Conservation (phyloP, 2,329 filamentous ascomycete species). For the Ceratocystis albifundus region DNA sequence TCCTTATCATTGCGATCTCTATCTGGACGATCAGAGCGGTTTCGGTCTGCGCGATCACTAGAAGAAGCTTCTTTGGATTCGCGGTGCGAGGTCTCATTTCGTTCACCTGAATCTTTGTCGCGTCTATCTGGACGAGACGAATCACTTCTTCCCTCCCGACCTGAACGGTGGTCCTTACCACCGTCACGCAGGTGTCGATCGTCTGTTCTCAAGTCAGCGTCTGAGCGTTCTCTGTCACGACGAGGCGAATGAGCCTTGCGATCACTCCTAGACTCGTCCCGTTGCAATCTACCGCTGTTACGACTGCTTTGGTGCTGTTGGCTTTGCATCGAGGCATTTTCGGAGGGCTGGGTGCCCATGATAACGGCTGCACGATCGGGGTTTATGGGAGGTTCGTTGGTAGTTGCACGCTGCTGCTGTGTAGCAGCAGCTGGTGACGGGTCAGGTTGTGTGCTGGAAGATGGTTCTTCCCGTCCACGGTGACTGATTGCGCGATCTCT, state of each 20-base stretch:
- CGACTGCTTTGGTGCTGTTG: not conserved
- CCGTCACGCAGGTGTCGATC: constrained; percentile 20
- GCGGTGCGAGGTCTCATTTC: constrained; percentile 28
- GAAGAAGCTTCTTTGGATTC: constrained; percentile 22
- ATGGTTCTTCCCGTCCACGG: constrained; percentile 25
- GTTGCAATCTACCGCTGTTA: constrained; percentile 1
- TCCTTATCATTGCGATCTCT: constrained; percentile 15
- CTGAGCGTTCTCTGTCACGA: constrained; percentile 12
- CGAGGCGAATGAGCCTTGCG: constrained; percentile 19
- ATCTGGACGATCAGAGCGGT: not conserved
- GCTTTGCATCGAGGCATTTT: not conserved
- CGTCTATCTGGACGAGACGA: constrained; percentile 42
- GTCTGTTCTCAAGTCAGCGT: constrained; percentile 11
- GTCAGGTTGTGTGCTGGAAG: constrained; percentile 13
- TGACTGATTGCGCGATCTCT: constrained; percentile 26
- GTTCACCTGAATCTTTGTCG: constrained; percentile 28
- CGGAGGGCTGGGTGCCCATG: constrained; percentile 24
- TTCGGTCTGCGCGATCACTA: not conserved
- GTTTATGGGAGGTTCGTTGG: constrained; percentile 41
- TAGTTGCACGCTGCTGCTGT: constrained; percentile 26
- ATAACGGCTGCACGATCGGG: constrained; percentile 45
- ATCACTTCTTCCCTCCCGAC: constrained; percentile 30
- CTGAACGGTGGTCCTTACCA: constrained; percentile 29
- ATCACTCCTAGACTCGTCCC: constrained; percentile 18
- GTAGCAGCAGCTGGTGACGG: constrained; percentile 26